Evolutionary conservation across 2,329 filamentous ascomycete genomes (phyloP).

Genomic region (Ceratocystis huliohia): DNA sequence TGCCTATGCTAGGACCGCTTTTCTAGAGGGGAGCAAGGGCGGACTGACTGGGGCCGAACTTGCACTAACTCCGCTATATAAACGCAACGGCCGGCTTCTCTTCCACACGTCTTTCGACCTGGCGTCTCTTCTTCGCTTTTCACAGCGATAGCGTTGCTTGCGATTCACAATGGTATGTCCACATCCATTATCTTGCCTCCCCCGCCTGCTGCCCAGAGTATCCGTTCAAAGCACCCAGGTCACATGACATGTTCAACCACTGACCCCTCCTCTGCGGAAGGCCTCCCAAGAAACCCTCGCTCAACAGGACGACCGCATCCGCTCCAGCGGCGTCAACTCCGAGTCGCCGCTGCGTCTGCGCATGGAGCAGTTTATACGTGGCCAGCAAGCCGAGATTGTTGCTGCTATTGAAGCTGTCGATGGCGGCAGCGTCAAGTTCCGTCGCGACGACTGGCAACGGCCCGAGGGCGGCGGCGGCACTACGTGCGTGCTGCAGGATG

Average conservation of each 20-base stretch:
- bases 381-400: conserved; percentile 82
- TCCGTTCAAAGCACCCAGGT: not conserved
- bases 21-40: not conserved
- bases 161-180: not conserved
- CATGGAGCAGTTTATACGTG: conserved; percentile 93
- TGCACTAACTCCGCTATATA: not conserved
- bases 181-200: not conserved
- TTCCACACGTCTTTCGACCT: not conserved
- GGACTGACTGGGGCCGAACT: not conserved
- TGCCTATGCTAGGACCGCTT: not conserved
- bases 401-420: conserved; percentile 71
- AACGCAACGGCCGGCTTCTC: not conserved
- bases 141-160: not conserved
- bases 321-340: conserved; percentile 57
- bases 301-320: conserved; percentile 61
- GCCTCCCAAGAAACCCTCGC: conserved; percentile 13
- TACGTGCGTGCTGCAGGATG: conserved; percentile 88
- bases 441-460: conserved; percentile 73
- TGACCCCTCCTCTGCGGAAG: conserved; percentile 9
- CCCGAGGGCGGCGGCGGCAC: conserved; percentile 85
- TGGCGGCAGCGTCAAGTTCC: conserved; percentile 51
- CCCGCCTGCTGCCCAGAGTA: not conserved
- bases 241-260: not conserved
- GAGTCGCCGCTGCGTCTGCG: conserved; percentile 90
- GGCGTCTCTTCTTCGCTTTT: too few relatives aligned